Evolutionary conservation across 345 rosid species (phyloP).

Genomic region (Anastatica hierochuntica): DNA sequence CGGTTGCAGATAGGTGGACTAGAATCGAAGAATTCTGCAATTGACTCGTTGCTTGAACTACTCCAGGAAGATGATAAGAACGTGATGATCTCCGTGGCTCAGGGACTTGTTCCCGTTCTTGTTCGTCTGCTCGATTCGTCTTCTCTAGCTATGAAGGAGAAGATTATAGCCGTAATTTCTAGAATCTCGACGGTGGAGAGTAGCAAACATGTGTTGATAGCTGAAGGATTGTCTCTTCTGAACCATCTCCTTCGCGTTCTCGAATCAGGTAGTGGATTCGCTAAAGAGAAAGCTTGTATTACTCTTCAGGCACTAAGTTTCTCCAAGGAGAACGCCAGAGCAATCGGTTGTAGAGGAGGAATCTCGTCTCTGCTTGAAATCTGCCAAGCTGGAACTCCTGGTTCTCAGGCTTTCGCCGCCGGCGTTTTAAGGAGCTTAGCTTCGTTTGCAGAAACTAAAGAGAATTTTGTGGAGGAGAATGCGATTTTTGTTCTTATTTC

Average conservation of each 20-base stretch:
- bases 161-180: constrained; percentile 58
- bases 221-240: constrained; percentile 65
- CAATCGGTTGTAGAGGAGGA: constrained; percentile 81
- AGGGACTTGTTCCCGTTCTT: constrained; percentile 77
- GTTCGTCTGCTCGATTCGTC: constrained; percentile 57
- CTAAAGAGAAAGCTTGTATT: constrained; percentile 75
- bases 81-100: constrained; percentile 80
- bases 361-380: constrained; percentile 70
- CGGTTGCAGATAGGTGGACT: constrained; percentile 70
- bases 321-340: constrained; percentile 74
- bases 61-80: constrained; percentile 69
- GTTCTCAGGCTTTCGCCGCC: constrained; percentile 74
- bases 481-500: constrained; percentile 49
- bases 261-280: constrained; percentile 83
- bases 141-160: constrained; percentile 57
- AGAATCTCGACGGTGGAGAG: constrained; percentile 66
- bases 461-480: constrained; percentile 66
- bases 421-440: constrained; percentile 77
- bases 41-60: constrained; percentile 51
- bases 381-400: constrained; percentile 76
- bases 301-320: constrained; percentile 61
- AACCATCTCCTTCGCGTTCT: constrained; percentile 69
- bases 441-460: constrained; percentile 41
- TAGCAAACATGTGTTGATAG: constrained; percentile 61
- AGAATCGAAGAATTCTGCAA: constrained; percentile 64